phyloP scores from a whole-genome alignment of 2,329 filamentous ascomycete species.

The Cladorrhinum sp. region DNA sequence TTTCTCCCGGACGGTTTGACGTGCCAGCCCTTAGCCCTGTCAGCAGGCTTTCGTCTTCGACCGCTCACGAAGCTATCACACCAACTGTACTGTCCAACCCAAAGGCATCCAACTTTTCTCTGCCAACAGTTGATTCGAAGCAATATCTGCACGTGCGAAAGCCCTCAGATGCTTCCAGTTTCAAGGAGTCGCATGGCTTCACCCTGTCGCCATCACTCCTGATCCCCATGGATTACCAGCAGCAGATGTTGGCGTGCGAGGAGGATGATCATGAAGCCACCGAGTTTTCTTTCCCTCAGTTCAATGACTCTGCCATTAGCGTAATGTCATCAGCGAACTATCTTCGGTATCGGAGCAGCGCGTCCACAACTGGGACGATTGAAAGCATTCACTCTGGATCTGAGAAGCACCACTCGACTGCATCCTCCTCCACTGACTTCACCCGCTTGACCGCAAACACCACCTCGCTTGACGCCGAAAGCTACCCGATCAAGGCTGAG shows the following conservation, averaged over 20 bases:
- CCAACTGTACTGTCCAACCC: conserved; percentile 38
- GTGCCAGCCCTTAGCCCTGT: conserved; percentile 49
- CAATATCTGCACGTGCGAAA: conserved; percentile 38
- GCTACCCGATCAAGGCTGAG: conserved; percentile 23
- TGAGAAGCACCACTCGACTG: conserved; percentile 52
- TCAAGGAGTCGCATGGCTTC: conserved; percentile 58
- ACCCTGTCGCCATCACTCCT: conserved; percentile 60
- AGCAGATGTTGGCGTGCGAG: conserved; percentile 48
- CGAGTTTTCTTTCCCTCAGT: conserved; percentile 34
- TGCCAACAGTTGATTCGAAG: conserved; percentile 41
- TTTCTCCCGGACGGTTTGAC: conserved; percentile 38
- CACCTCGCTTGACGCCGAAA: conserved; percentile 40
- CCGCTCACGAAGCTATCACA: conserved; percentile 44
- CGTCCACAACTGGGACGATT: conserved; percentile 52
- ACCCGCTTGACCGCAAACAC: conserved; percentile 55
- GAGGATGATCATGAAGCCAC: conserved; percentile 32
- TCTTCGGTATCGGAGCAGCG: conserved; percentile 47
- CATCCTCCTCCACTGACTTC: conserved; percentile 52
- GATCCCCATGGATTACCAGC: conserved; percentile 57
- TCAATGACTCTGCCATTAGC: conserved; percentile 36
- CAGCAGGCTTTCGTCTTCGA: conserved; percentile 43
- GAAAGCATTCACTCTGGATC: conserved; percentile 47
- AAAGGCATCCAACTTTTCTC: conserved; percentile 50
- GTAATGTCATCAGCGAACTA: conserved; percentile 35
- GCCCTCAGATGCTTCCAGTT: conserved; percentile 50